These are phyloP conservation scores for Nidula microcarpa DNA, from an alignment of 768 basidiomycete genomes.

Conservation along the genomic window DNA sequence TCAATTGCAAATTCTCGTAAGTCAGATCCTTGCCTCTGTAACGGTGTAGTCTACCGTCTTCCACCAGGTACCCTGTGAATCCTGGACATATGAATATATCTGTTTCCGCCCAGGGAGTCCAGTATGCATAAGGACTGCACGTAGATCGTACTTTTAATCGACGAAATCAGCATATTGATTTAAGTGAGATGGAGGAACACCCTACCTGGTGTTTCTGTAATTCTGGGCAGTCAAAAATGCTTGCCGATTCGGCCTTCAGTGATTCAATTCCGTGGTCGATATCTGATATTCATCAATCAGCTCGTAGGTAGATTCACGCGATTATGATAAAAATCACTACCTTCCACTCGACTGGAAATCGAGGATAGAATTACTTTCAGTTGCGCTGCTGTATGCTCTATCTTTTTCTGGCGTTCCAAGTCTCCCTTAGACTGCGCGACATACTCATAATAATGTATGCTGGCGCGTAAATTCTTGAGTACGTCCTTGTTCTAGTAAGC, in stretches of 20 bases:
- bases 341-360: conserved; percentile 51
- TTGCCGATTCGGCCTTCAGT: conserved; percentile 40
- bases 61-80: conserved; percentile 69
- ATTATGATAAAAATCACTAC: conserved; percentile 26
- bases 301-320: not conserved
- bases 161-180: not conserved
- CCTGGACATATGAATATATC: conserved; percentile 74
- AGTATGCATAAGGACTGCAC: conserved; percentile 74
- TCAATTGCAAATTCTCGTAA: no score
- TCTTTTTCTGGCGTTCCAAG: conserved; percentile 36
- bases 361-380: conserved; percentile 48
- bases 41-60: conserved; percentile 72
- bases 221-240: conserved; percentile 60
- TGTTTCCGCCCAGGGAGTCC: conserved; percentile 77
- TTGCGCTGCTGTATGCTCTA: conserved; percentile 44
- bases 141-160: conserved; percentile 66
- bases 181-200: conserved; percentile 2
- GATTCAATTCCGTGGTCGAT: conserved; percentile 46
- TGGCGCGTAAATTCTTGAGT: conserved; percentile 54
- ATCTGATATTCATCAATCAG: conserved; percentile 26
- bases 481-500: conserved; percentile 55
- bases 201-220: conserved; percentile 57
- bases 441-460: conserved; percentile 70
- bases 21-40: conserved; percentile 43
- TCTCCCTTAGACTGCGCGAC: conserved; percentile 51